Evolutionary conservation across 2,329 filamentous ascomycete genomes (phyloP), one percentile per base, ranked within the genome.

Genomic region (Diaporthe eres): DNA sequence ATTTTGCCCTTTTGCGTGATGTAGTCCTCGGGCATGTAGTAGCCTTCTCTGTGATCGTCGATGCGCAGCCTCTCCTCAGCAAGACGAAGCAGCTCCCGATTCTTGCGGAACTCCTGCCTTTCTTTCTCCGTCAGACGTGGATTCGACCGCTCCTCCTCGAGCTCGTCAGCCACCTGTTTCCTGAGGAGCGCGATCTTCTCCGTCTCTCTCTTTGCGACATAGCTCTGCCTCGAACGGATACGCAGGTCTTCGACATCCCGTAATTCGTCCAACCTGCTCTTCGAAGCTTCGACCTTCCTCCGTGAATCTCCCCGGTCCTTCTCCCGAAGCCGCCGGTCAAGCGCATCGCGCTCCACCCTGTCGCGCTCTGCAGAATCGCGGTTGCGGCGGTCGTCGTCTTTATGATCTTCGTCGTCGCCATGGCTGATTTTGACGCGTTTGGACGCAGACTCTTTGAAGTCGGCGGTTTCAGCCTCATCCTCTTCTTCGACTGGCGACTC

Each of bases 1-100:
- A 98, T 93, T 81, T 97, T 97, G 31, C 95, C 95, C 84, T 96
- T 96, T 82, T 97, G 95, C 0, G 94, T 98, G 77, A 98, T 96
- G 82, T 98, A 98, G 82, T 98, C 95, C 78, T 98, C 96, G 0
- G 96, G 97, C 86, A 99, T 93, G 78, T 93, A 90, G 85, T 98
- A 99, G 2, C 96, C 96, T 85, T 98, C 96, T 28, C 93, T 90
- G 83, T 98, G 92, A 79, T 98, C 96, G 82, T 98, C 96, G 78
- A 99, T 98, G 58, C 91, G 91, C 74, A 96, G 87, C 31, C 96
- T 90, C 82, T 97, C 95, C 84, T 98, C 94, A 1, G 95, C 95
- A 57, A 98, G 87, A 49, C 93, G 90, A 57, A 98, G 85, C 37
- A 96, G 88, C 84, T 98, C 95, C 61, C 94, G 88, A 81, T 98